Evolutionary conservation across 2,329 filamentous ascomycete genomes (phyloP), one percentile per base, ranked within the genome.

Genomic region (Neurospora sp.): DNA sequence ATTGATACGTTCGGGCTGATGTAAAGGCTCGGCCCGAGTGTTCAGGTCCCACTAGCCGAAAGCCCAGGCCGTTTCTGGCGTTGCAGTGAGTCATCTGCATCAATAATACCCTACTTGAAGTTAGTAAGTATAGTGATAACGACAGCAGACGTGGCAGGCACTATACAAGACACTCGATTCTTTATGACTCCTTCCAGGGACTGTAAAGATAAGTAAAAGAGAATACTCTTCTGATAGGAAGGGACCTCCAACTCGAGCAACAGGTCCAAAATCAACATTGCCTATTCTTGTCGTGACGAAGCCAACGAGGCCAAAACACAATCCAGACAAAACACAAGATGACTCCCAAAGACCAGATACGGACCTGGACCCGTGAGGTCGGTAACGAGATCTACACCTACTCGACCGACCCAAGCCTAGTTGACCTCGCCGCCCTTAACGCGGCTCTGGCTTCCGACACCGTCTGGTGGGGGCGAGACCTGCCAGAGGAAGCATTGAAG

Each of bases 381-480:
- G 46, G 33, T 67, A 68, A 70, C 67, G 82, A 84, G 73, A 81
- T 83, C 70, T 90, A 87, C 77, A 79, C 89, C 73, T 81, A 90
- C 78, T 90, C 88, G 38, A 90, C 87, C 43, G 85, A 90, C 75
- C 84, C 83, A 38, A 76, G 79, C 10, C 84, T 87, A 68, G 78
- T 91, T 71, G 84, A 89, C 68, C 79, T 85, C 33, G 77, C 82
- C 42, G 83, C 83, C 40, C 80, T 91, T 74, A 87, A 87, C 74
- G 79, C 81, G 6, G 86, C 85, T 28, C 85, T 90, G 73, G 82
- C 77, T 17, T 85, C 84, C 0, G 86, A 89, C 43, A 78, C 85
- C 70, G 79, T 90, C 76, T 89, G 88, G 82, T 91, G 89, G 88
- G 84, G 87, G 28, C 82, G 82, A 66, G 77, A 84, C 3, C 77